Base-by-base conservation (phyloP, 495 filamentous ascomycete genomes). In the Neurospora sp. region DNA sequence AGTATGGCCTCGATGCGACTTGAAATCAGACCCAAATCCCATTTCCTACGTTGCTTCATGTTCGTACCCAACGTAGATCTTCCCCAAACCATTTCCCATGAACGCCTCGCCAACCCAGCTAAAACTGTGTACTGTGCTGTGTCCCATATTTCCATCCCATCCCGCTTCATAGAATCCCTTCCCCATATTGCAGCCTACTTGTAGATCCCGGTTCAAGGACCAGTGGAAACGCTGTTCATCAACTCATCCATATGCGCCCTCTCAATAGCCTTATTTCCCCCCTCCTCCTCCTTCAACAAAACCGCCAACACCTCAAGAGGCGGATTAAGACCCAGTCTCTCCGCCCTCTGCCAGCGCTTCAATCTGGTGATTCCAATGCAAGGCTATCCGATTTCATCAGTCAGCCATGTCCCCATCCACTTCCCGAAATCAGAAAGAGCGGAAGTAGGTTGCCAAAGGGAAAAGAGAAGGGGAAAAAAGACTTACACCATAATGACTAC, bases 281-380 rank as follows among this genome's bases (percentile, higher is more conserved):
- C 84, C 8, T 88, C 82, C 76, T 92, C 87, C 75, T 95, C 89
- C 78, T 88, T 91, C 72, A 97, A 76, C 44, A 98, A 79, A 31
- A 97, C 92, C 0, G 93, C 92, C 4, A 98, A 85, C n/a, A 98
- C 94, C 81, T 98, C 94, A 40, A 97, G 86, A 1, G 96, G 96
- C 0, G 96, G 96, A 44, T 92, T 87, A 69, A 99, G 82, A 1
- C 91, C 91, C 66, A 99, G 82, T 66, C 82, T 83, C 59, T 97
- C 83, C 3, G 96, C 96, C 11, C 96, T 88, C 77, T 92, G 89
- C 96, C 96, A 99, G 0, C 96, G 91, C 81, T 92, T 92, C 70
- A 91, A 77, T 10, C 96, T 88, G 12, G 89, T 82, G 35, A 96
- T 94, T 2, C 96, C 96, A 71, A 97, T 91, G 78, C 92, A 96